Evolutionary conservation across 805 yeast genomes (phyloP), one percentile per base, ranked within the genome.

Genomic region (Dipodascopsis uninucleata): DNA sequence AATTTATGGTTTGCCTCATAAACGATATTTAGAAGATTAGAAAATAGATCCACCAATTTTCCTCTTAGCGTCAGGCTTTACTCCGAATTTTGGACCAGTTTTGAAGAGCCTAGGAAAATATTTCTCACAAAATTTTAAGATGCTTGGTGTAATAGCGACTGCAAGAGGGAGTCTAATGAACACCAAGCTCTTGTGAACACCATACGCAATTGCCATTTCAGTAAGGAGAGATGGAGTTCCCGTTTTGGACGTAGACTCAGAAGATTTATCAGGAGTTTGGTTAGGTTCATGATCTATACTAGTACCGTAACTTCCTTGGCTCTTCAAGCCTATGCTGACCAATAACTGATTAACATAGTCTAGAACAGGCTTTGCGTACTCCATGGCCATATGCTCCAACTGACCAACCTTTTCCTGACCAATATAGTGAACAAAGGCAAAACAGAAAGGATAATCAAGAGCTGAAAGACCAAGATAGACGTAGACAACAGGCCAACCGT

Each of bases 401-500:
- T 78, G 75, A 38, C 77, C 76, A 28, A 89, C 85, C 57, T 77
- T 74, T 26, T 89, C 97, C 55, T 82, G 87, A 14, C 98, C 98
- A 52, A 83, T 68, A 0, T 87, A 77, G 61, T 89, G 97, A 9
- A 93, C 97, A 23, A 85, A 58, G 6, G 84, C 51, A 62, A 81
- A 93, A 62, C 94, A 85, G 3, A 88, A 51, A 1, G 97, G 97
- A 53, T 85, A 71, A 61, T 93, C 97, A 22, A 93, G 64, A 18
- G 72, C 70, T 1, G 85, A 74, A n/a, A 93, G 62, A 1, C 76
- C 82, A 17, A 87, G 57, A 60, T 93, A 93, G 0, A 90, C 86
- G 10, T 87, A 95, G 10, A 90, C 67, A 0, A 96, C 97, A 14
- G 94, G 78, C 69, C 83, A 87, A 0, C 98, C 98, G 63, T 93